A percentile compares a stretch with the other conserved stretches of the same genome.
phyloP scores from a whole-genome alignment of 2,329 filamentous ascomycete species.

The Trichoderma sp. region DNA sequence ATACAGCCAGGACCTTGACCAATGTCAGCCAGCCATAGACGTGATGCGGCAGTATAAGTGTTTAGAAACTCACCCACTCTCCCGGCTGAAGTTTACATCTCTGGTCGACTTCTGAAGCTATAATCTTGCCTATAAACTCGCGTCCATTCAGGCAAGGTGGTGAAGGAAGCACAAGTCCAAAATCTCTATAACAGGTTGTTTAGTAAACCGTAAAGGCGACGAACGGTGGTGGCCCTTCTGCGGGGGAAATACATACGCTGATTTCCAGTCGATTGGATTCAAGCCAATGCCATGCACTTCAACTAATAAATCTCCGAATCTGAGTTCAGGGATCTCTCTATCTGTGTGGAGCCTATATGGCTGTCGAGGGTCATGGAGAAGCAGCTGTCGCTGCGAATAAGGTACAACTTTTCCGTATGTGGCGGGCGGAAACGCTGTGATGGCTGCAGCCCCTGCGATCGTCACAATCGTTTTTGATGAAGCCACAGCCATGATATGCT shows the following conservation, averaged over 20 bases:
- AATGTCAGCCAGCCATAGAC: neutral
- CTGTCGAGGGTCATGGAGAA: slow-evolving; percentile 4
- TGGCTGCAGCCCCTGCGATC: neutral
- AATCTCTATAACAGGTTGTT: neutral
- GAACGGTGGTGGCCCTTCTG: neutral
- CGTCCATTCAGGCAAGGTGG: neutral
- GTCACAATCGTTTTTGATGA: slow-evolving; percentile 1
- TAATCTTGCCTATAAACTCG: slow-evolving; percentile 18
- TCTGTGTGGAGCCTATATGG: slow-evolving; percentile 14
- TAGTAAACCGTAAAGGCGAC: neutral
- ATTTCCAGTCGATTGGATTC: slow-evolving; percentile 12
- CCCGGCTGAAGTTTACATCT: slow-evolving; percentile 6
- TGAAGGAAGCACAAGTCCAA: neutral
- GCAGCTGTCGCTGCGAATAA: neutral
- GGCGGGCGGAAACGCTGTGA: neutral
- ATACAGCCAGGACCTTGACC: slow-evolving; percentile 9
- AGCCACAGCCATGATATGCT: neutral
- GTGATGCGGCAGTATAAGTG: neutral
- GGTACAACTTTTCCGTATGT: neutral
- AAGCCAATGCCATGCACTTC: slow-evolving; percentile 15
- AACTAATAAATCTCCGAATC: slow-evolving; percentile 18
- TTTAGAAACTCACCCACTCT: slow-evolving; percentile 4
- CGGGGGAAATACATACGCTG: neutral
- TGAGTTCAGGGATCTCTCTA: slow-evolving; percentile 4
- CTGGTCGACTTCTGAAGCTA: slow-evolving; percentile 14